Conservation (phyloP, 2,329 filamentous ascomycete genomes). For the Diaporthe australafricana region DNA sequence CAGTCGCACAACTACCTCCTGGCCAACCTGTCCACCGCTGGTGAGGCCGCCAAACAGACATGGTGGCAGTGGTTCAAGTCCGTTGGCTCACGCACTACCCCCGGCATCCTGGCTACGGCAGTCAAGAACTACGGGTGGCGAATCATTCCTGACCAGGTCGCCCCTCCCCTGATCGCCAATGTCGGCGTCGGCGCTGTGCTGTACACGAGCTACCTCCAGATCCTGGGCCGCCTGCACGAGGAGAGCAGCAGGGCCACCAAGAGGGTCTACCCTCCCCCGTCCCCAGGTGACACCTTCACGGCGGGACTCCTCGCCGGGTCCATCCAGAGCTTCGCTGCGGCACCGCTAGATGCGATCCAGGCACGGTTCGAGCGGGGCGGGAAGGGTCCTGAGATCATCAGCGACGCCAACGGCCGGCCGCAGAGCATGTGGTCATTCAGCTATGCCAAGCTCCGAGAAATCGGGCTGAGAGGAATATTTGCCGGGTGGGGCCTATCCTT, state of each 20-base stretch:
- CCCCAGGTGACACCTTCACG: constrained; percentile 71
- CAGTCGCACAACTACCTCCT: constrained; percentile 29
- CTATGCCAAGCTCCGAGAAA: constrained; percentile 74
- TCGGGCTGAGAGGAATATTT: constrained; percentile 78
- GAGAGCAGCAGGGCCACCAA: constrained; percentile 68
- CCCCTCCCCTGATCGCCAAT: constrained; percentile 81
- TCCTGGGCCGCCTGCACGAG: constrained; percentile 73
- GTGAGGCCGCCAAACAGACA: constrained; percentile 34
- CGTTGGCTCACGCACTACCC: constrained; percentile 66
- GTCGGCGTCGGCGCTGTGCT: constrained; percentile 79
- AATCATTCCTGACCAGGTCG: constrained; percentile 80
- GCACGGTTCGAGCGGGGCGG: constrained; percentile 70
- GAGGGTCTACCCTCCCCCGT: constrained; percentile 77
- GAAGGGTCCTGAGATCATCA: constrained; percentile 49
- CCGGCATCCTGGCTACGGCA: constrained; percentile 75
- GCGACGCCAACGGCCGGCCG: constrained; percentile 51
- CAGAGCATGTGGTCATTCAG: constrained; percentile 81
- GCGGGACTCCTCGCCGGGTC: constrained; percentile 77
- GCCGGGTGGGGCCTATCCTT: constrained; percentile 78
- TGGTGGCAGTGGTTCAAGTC: constrained; percentile 61
- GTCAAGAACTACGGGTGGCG: constrained; percentile 78
- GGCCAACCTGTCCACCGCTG: constrained; percentile 37
- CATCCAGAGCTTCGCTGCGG: constrained; percentile 78
- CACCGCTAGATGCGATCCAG: constrained; percentile 81
- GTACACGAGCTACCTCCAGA: constrained; percentile 81